phyloP scores from a whole-genome alignment of 2,329 filamentous ascomycete genomes.

The Myriosclerotinia duriaeana region DNA sequence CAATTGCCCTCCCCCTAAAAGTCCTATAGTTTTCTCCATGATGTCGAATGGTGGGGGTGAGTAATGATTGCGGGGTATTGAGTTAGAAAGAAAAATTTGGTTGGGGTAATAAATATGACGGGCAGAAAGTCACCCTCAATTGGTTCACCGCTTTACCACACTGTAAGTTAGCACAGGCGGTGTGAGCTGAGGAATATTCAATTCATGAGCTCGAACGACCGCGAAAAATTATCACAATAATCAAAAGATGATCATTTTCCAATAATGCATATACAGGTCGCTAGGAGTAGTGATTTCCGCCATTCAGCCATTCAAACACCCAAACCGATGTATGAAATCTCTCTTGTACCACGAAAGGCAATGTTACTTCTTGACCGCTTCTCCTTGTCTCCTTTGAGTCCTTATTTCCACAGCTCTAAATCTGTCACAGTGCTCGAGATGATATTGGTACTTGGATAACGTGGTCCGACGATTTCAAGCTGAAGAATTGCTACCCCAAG shows the following conservation, averaged over 20 bases:
- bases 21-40: slow-evolving; percentile 44
- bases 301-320: not conserved
- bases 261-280: not conserved
- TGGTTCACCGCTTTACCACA: not conserved
- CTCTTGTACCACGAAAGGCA: not conserved
- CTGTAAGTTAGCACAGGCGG: not conserved
- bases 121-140: not conserved
- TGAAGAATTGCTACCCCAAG: not conserved
- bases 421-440: not conserved
- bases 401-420: not conserved
- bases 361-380: not conserved
- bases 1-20: slow-evolving; percentile 68
- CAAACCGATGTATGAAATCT: not conserved
- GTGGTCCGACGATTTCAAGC: not conserved
- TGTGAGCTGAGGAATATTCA: not conserved
- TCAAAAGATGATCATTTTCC: not conserved
- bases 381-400: not conserved
- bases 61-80: slow-evolving; percentile 18
- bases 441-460: not conserved
- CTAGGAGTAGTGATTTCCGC: not conserved
- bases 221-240: not conserved
- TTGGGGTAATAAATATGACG: not conserved
- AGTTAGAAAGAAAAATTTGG: slow-evolving; percentile 9
- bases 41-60: slow-evolving; percentile 12
- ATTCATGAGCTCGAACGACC: too few species aligned